phyloP scores from a whole-genome alignment of 140 eudicot genomes.

The Oenanthe javanica region DNA sequence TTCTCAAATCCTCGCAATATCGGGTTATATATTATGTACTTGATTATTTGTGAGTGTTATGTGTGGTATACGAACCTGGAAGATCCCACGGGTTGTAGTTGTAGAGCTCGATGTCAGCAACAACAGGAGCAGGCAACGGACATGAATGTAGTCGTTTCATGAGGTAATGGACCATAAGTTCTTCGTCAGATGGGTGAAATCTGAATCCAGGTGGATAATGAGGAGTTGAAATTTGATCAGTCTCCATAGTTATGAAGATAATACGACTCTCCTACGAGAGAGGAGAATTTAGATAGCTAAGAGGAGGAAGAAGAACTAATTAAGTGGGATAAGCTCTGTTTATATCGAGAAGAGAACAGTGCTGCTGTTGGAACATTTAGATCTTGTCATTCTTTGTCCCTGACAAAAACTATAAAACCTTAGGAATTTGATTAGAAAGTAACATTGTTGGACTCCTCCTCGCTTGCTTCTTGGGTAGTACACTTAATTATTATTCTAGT shows the following conservation, averaged over 20 bases:
- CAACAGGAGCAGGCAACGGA: slow-evolving; percentile 37
- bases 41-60: too few species aligned
- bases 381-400: not conserved
- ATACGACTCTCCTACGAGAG: not conserved
- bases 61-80: slow-evolving; percentile 27
- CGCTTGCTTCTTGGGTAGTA: not conserved
- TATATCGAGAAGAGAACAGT: not conserved
- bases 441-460: not conserved
- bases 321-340: not conserved
- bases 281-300: not conserved
- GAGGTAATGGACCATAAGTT: slow-evolving; percentile 49
- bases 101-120: slow-evolving; percentile 55
- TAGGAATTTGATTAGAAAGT: not conserved
- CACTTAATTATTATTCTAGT: not conserved
- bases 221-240: slow-evolving; percentile 10
- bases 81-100: slow-evolving; percentile 63
- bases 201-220: slow-evolving; percentile 63
- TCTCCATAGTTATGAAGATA: slow-evolving; percentile 12
- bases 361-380: not conserved
- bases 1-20: not conserved
- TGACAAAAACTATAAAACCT: not conserved
- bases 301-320: slow-evolving; percentile 1
- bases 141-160: slow-evolving; percentile 34
- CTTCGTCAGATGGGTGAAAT: slow-evolving; percentile 70
- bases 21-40: not conserved